These are phyloP conservation scores for Flaveria brownii DNA, from an alignment of 129 eudicot species.

Conservation along the genomic window DNA sequence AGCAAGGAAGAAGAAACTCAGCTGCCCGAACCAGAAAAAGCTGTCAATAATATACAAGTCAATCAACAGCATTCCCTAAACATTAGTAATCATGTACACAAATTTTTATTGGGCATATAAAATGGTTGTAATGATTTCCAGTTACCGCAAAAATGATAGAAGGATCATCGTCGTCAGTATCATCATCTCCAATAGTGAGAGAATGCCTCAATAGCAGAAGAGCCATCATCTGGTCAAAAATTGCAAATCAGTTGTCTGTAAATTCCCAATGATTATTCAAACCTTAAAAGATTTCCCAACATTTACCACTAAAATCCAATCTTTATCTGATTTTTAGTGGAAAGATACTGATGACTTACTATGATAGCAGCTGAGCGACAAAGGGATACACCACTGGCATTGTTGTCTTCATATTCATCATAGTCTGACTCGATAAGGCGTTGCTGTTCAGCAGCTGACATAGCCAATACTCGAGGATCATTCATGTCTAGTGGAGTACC, in stretches of 20 bases:
- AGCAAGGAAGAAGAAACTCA: conserved; percentile 88
- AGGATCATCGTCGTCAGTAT: conserved; percentile 56
- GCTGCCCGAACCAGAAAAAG: conserved; percentile 77
- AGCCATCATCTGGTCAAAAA: conserved; percentile 61
- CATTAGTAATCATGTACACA: neutral
- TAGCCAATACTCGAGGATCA: conserved; percentile 30
- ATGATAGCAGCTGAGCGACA: conserved; percentile 83
- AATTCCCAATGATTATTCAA: neutral
- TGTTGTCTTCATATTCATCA: conserved; percentile 69
- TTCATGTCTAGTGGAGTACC: too few relatives aligned
- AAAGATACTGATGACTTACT: conserved; percentile 37
- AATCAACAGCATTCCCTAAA: neutral
- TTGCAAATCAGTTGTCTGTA: neutral
- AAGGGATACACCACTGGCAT: conserved; percentile 73
- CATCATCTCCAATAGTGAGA: conserved; percentile 58
- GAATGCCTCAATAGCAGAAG: conserved; percentile 77
- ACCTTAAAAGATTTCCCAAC: neutral
- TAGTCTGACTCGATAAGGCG: conserved; percentile 69
- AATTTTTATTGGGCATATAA: conserved; percentile 4
- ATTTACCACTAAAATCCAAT: neutral
- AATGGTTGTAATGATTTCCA: conserved; percentile 6
- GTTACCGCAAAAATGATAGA: conserved; percentile 71
- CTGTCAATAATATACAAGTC: conserved; percentile 38
- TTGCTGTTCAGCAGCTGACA: conserved; percentile 68
- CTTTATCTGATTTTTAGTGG: neutral